A percentile compares a stretch with the other conserved stretches of the same genome.
These are phyloP conservation scores for Actinidia chinensis DNA, from an alignment of 179 eudicot species.

Conservation along the genomic window DNA sequence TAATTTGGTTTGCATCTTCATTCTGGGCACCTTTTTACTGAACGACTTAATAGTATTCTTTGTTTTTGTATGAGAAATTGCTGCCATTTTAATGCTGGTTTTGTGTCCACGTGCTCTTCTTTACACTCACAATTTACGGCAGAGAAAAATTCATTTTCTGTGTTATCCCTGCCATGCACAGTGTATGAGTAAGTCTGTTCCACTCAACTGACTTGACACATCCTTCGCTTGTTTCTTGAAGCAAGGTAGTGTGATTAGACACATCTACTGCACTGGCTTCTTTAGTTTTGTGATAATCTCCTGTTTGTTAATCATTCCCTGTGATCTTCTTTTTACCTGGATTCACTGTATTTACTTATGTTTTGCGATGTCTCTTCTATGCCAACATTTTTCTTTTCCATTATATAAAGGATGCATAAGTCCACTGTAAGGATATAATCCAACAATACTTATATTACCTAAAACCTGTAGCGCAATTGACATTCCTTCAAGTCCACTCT, in stretches of 20 bases:
- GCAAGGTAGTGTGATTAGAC: too few species aligned
- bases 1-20: not conserved
- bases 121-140: conserved; percentile 87
- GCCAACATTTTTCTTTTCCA: not conserved
- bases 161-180: conserved; percentile 86
- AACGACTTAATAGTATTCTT: not conserved
- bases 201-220: conserved; percentile 87
- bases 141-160: conserved; percentile 85
- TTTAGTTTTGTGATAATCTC: not conserved
- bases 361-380: not conserved
- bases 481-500: conserved; percentile 60
- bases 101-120: conserved; percentile 74
- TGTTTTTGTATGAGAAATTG: not conserved
- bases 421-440: conserved; percentile 8
- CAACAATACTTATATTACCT: not conserved
- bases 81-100: conserved; percentile 2
- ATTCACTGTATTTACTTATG: not conserved
- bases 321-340: not conserved
- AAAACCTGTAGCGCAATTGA: conserved; percentile 64
- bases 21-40: not conserved
- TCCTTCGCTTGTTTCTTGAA: conserved; percentile 83
- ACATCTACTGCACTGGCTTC: conserved; percentile 1
- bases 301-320: not conserved
- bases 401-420: not conserved
- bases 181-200: conserved; percentile 61